These are phyloP conservation scores for Pseudopediastrum boryanum DNA, from an alignment of 139 green algal genomes.

Conservation along the genomic window DNA sequence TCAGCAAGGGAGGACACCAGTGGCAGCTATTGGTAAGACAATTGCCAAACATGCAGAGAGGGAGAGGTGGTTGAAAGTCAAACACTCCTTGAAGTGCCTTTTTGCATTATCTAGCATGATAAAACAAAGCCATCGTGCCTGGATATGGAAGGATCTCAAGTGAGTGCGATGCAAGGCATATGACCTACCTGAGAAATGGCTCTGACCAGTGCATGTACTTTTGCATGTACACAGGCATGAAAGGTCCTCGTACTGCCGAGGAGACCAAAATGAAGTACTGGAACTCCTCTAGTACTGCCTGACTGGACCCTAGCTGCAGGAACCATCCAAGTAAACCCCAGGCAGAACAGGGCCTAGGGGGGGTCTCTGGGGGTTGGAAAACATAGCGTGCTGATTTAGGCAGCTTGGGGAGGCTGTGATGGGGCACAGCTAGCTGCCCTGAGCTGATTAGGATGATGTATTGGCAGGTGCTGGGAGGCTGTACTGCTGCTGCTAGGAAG, in stretches of 20 bases:
- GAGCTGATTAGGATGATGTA: neutral
- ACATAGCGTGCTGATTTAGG: neutral
- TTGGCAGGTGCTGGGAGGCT: conserved; percentile 6
- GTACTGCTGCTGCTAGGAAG: conserved; percentile 18
- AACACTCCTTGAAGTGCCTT: neutral
- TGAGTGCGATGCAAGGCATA: no score
- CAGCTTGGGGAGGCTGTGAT: neutral
- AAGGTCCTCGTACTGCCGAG: conserved; percentile 20
- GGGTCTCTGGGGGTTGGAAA: neutral
- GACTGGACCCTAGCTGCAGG: neutral
- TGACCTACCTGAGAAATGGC: neutral
- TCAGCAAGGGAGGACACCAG: neutral
- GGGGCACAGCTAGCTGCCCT: neutral
- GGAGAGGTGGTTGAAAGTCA: neutral
- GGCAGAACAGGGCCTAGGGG: conserved; percentile 3
- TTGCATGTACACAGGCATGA: conserved; percentile 18
- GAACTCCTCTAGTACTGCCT: neutral
- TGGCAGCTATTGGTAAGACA: neutral
- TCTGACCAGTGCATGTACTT: conserved; percentile 23
- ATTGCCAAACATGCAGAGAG: neutral
- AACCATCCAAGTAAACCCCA: conserved; percentile 34
- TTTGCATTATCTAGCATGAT: neutral
- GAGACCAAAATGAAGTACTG: conserved; percentile 17
- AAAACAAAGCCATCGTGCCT: neutral
- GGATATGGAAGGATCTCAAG: no score